These are phyloP conservation scores for Earliella scabrosa DNA, from an alignment of 1,284 basidiomycete genomes.

Conservation along the genomic window DNA sequence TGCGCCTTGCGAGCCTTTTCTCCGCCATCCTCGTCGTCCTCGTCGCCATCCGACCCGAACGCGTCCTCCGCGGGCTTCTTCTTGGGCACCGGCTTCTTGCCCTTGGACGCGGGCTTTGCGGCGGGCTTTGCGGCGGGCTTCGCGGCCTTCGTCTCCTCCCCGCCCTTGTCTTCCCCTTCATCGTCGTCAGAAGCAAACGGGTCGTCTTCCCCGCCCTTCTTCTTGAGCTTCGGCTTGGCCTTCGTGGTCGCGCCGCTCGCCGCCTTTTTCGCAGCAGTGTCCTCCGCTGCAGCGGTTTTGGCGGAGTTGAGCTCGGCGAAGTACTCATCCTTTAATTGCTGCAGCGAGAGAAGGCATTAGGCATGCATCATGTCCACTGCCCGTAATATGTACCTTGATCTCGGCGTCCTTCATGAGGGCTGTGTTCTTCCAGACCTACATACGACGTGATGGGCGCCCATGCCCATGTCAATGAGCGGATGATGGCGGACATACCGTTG, in stretches of 20 bases:
- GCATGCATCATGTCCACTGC: neutral
- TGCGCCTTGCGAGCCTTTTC: conserved; percentile 19
- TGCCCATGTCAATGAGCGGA: too few species aligned
- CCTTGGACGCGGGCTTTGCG: conserved; percentile 30
- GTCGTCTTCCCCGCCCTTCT: conserved; percentile 44
- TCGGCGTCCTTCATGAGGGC: conserved; percentile 61
- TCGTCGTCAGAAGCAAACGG: conserved; percentile 56
- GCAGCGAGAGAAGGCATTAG: conserved; percentile 2
- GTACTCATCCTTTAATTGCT: conserved; percentile 66
- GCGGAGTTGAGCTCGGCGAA: conserved; percentile 46
- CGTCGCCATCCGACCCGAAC: conserved; percentile 29
- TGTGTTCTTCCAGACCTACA: conserved; percentile 68
- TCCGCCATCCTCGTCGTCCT: conserved; percentile 17
- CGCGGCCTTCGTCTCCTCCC: conserved; percentile 28
- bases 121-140: conserved; percentile 29
- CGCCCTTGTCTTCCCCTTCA: conserved; percentile 41
- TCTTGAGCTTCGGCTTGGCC: conserved; percentile 49
- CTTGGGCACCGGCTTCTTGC: conserved; percentile 21
- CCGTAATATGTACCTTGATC: conserved; percentile 50
- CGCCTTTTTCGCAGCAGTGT: conserved; percentile 25
- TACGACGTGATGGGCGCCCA: neutral
- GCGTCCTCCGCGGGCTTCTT: conserved; percentile 16
- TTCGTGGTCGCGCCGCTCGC: conserved; percentile 31
- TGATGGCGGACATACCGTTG: conserved; percentile 52
- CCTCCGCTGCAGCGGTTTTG: conserved; percentile 33